A percentile compares a stretch with the other conserved stretches of the same genome.
Conservation (phyloP, 2,329 filamentous ascomycete species). For the Fonsecaea multimorphosa region DNA sequence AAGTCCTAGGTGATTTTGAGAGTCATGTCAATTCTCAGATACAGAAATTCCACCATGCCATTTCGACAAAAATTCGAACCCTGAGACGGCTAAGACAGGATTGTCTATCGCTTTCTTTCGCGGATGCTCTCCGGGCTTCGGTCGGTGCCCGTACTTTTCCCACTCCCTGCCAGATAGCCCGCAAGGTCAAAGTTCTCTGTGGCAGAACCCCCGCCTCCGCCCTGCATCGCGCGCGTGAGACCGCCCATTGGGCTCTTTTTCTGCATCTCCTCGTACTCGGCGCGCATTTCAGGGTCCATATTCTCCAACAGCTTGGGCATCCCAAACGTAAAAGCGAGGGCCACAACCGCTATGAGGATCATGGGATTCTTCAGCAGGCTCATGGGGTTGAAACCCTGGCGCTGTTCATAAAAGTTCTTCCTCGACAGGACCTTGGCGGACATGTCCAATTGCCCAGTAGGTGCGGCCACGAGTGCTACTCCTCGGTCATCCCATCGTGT, state of each 20-base stretch:
- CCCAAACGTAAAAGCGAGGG: conserved; percentile 81
- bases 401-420: conserved; percentile 79
- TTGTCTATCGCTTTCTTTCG: conserved; percentile 33
- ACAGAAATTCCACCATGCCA: background rate
- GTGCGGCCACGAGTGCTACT: conserved; percentile 30
- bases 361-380: conserved; percentile 91
- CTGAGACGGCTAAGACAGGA: background rate
- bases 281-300: conserved; percentile 95
- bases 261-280: conserved; percentile 90
- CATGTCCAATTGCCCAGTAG: conserved; percentile 57
- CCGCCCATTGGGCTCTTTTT: conserved; percentile 73
- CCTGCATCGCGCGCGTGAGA: conserved; percentile 64
- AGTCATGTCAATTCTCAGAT: background rate
- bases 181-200: conserved; percentile 71
- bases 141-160: conserved; percentile 45
- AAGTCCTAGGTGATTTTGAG: background rate
- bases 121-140: conserved; percentile 27
- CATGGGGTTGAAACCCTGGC: conserved; percentile 76
- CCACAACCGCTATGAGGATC: conserved; percentile 89
- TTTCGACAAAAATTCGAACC: background rate
- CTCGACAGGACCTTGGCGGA: conserved; percentile 66
- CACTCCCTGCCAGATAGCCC: conserved; percentile 66
- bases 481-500: conserved; percentile 40
- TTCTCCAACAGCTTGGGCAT: conserved; percentile 97
- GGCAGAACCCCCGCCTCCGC: conserved; percentile 48